phyloP scores from a whole-genome alignment of 371 early-diverging fungal genomes.

The Coemansia sp. region DNA sequence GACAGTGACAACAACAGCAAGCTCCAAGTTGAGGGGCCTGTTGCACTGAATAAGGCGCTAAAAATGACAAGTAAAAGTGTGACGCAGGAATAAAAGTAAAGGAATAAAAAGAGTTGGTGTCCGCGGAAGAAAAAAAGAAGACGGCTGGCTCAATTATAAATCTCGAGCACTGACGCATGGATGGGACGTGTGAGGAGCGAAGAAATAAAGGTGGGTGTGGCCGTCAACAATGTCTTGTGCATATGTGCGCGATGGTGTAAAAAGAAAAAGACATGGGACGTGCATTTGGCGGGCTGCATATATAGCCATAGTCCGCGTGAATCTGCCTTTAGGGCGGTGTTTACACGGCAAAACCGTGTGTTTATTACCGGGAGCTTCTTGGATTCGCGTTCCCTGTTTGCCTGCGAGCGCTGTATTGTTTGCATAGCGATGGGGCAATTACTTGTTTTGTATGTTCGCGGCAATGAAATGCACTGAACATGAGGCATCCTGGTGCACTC shows the following conservation, averaged over 20 bases:
- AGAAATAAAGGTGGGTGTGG: background rate
- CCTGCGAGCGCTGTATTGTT: background rate
- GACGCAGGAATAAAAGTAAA: background rate
- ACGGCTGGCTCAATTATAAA: background rate
- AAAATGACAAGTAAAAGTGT: background rate
- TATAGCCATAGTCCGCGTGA: background rate
- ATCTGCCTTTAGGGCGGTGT: background rate
- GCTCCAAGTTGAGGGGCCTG: no score
- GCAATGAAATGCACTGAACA: background rate
- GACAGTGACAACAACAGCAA: background rate
- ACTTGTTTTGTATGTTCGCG: background rate
- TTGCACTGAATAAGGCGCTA: background rate
- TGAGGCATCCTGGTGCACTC: background rate
- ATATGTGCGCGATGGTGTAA: background rate
- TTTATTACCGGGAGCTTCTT: background rate
- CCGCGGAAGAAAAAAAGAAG: background rate
- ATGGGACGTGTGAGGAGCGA: background rate
- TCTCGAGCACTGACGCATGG: conserved; percentile 5
- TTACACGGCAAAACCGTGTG: background rate
- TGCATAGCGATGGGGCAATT: background rate
- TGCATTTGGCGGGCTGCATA: conserved; percentile 7
- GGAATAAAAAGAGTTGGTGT: background rate
- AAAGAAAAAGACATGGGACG: conserved; percentile 3
- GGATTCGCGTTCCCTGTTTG: background rate
- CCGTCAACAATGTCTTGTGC: conserved; percentile 6